Percentiles rank a stretch among this genome's conserved stretches.
Evolutionary conservation across 2,329 filamentous ascomycete species (phyloP).

Genomic region (Mycosphaerella sp.): DNA sequence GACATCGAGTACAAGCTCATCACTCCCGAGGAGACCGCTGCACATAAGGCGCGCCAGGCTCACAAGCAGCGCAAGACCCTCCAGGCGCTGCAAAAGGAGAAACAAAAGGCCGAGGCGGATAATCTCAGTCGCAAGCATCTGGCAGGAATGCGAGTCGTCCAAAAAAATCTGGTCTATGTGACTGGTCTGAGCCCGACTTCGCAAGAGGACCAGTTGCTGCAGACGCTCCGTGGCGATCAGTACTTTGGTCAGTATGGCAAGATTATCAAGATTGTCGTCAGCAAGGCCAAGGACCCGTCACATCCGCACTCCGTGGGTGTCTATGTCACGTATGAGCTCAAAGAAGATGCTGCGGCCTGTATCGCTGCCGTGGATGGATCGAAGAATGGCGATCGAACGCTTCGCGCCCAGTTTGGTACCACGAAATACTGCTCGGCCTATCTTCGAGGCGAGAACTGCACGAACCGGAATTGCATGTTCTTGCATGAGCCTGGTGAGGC

Average conservation of each 20-base stretch:
- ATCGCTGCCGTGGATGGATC: constrained; percentile 91
- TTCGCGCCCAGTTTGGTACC: constrained; percentile 75
- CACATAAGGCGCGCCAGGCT: constrained; percentile 63
- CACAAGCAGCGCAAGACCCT: constrained; percentile 92
- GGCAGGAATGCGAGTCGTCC: constrained; percentile 88
- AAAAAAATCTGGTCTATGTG: constrained; percentile 98
- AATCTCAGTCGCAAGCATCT: constrained; percentile 93
- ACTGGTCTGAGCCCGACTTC: constrained; percentile 88
- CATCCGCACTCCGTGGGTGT: constrained; percentile 84
- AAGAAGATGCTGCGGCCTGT: constrained; percentile 81
- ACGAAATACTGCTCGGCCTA: constrained; percentile 99
- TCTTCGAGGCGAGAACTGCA: constrained; percentile 87
- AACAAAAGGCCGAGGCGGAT: constrained; percentile 92
- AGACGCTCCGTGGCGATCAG: constrained; percentile 80
- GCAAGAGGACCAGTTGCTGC: constrained; percentile 83
- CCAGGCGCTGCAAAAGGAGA: constrained; percentile 84
- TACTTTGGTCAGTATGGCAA: constrained; percentile 99
- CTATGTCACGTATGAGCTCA: constrained; percentile 94
- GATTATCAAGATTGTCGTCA: constrained; percentile 98
- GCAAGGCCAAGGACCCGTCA: constrained; percentile 75
- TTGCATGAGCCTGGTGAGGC: constrained; percentile 97
- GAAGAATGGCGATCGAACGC: constrained; percentile 75
- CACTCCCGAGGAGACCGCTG: constrained; percentile 80
- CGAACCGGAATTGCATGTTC: constrained; percentile 96
- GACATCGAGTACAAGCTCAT: constrained; percentile 96